Evolutionary conservation across 768 basidiomycete species (phyloP).

Genomic region (Clitopilus passeckerianus): DNA sequence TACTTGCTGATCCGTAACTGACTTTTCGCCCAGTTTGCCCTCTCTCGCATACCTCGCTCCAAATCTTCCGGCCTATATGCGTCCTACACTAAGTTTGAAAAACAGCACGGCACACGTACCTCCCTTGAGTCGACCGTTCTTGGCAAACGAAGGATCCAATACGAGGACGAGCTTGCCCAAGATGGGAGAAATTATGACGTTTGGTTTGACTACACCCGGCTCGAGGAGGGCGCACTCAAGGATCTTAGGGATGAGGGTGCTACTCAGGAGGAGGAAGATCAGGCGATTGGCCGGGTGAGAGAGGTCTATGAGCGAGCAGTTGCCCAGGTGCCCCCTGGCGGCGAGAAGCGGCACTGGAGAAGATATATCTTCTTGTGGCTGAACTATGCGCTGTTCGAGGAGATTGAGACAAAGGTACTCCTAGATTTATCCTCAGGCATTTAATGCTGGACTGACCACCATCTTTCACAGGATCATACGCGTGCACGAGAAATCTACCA

Average conservation of each 20-base stretch:
- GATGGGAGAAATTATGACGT: conserved; percentile 95
- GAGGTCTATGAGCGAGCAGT: conserved; percentile 97
- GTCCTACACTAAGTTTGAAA: conserved; percentile 95
- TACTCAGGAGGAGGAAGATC: conserved; percentile 64
- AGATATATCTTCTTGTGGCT: conserved; percentile 92
- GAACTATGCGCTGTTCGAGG: conserved; percentile 95
- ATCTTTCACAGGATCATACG: conserved; percentile 58
- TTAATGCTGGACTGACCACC: not conserved
- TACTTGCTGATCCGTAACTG: conserved; percentile 1
- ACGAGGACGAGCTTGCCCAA: conserved; percentile 91
- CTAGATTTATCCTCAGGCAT: conserved; percentile 8
- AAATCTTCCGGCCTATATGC: conserved; percentile 88
- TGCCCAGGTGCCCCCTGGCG: conserved; percentile 90
- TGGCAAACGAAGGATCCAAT: conserved; percentile 97
- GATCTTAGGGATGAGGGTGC: conserved; percentile 74
- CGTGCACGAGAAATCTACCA: conserved; percentile 91
- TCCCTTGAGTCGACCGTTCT: conserved; percentile 92
- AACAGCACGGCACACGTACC: conserved; percentile 88
- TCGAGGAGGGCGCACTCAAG: conserved; percentile 85
- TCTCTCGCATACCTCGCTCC: conserved; percentile 86
- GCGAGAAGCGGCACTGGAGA: conserved; percentile 90
- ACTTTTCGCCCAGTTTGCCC: conserved; percentile 67
- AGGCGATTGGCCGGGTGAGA: conserved; percentile 62
- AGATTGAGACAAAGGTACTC: conserved; percentile 84
- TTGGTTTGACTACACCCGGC: conserved; percentile 94